Base-by-base conservation (phyloP, 768 basidiomycete genomes). In the Mycena indigotica region DNA sequence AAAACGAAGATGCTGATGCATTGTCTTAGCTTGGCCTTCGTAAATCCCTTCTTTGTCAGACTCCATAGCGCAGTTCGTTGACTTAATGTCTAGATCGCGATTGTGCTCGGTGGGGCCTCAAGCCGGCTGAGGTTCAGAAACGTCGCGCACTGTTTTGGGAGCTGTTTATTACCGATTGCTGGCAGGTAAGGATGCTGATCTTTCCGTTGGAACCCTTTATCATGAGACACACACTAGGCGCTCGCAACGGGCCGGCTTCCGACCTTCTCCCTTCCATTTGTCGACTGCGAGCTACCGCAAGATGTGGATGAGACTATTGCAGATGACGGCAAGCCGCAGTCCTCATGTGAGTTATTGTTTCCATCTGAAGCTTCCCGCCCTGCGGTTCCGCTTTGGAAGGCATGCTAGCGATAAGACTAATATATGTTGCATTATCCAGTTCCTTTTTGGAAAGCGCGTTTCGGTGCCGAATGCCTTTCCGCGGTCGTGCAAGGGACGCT, bases 131-230 rank as follows among this genome's bases (percentile, higher is more conserved):
- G 65, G 84, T 88, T 4, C 86, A 89, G 72, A 88, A 88, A 67
- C 80, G 88, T 3, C 80, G 87, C 28, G 80, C 84, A 1, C 67
- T 89, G 23, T 89, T 89, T 63, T 89, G 88, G 88, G 87, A 89
- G 58, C 58, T 89, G 26, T 88, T 87, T 63, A 85, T 88, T 61
- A 86, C 87, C 0, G 87, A 89, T 67, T 84, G 84, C 58, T 89
- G 87, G 86, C 86, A 87, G 79, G 88, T 86, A 57, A 16, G 78
- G 64, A 23, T 32, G 21, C 52, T 26, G 32, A 25, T 46, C 29
- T 35, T 19, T 38, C 13, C 19, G 10, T 10, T 45, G 28, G 3
- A 53, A 25, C 5, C 30, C n/a, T n/a, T 54, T n/a, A 5, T 56
- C 30, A 19, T 41, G 17, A 48, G 32, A 45, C 45, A 35, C 26